A percentile compares a stretch with the other conserved stretches of the same genome.
Conservation (phyloP, 352 stramenopile species). For the Globisporangium polare region DNA sequence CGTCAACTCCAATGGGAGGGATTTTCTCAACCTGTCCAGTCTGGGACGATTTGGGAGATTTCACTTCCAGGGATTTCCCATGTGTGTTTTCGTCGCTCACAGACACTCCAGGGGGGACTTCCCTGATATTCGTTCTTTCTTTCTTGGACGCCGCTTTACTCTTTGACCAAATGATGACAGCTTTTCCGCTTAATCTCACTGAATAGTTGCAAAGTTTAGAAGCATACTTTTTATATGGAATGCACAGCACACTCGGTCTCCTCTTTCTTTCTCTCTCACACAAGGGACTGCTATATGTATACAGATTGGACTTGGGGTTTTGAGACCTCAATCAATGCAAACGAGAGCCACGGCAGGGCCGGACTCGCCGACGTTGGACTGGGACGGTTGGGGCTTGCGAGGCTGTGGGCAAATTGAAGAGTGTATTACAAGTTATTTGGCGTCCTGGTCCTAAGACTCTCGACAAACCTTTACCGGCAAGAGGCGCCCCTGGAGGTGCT, state of each 20-base stretch:
- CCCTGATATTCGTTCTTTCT: constrained; percentile 1
- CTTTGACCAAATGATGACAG: background rate
- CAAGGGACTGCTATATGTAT: background rate
- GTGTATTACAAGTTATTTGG: background rate
- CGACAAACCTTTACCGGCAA: background rate
- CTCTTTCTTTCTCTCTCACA: background rate
- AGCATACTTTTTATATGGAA: background rate
- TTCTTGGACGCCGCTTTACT: background rate
- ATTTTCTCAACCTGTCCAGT: background rate
- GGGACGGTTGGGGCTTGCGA: background rate
- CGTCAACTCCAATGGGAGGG: background rate
- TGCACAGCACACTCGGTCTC: background rate
- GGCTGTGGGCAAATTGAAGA: background rate
- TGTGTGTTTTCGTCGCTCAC: background rate
- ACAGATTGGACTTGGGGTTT: background rate
- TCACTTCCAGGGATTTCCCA: background rate
- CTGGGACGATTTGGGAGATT: background rate
- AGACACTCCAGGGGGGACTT: background rate
- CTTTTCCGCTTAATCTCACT: background rate
- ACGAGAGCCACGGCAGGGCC: background rate
- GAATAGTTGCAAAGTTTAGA: background rate
- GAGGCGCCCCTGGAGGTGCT: background rate
- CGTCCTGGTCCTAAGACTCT: background rate
- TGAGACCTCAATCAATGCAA: background rate
- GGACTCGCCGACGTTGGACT: background rate